phyloP scores from a whole-genome alignment of 2,329 filamentous ascomycete species.

The Epichloe coenophiala region DNA sequence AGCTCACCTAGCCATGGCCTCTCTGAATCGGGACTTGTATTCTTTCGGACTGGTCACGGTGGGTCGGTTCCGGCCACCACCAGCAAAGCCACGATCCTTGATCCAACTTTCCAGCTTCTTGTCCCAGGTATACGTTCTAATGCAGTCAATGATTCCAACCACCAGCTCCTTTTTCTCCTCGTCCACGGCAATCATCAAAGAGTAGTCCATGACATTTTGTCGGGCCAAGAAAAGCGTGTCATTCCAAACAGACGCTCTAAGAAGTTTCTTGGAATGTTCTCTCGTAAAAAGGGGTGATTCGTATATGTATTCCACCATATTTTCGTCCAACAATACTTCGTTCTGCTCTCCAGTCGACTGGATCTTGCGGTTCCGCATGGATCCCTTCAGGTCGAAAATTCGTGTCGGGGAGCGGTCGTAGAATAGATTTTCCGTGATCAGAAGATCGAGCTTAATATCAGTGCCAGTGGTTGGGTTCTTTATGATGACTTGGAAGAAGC shows the following conservation, averaged over 20 bases:
- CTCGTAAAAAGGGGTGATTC: slow-evolving; percentile 90
- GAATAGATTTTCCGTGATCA: slow-evolving; percentile 96
- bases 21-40: slow-evolving; percentile 89
- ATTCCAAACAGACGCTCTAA: slow-evolving; percentile 89
- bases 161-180: slow-evolving; percentile 81
- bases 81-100: slow-evolving; percentile 81
- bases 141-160: slow-evolving; percentile 96
- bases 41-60: slow-evolving; percentile 96
- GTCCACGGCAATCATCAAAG: slow-evolving; percentile 94
- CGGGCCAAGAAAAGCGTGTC: slow-evolving; percentile 89
- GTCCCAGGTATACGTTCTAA: slow-evolving; percentile 97
- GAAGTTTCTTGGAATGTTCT: slow-evolving; percentile 89
- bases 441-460: slow-evolving; percentile 86
- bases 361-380: slow-evolving; percentile 97
- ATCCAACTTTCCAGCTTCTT: slow-evolving; percentile 99
- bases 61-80: slow-evolving; percentile 65
- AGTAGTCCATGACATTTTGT: slow-evolving; percentile 99
- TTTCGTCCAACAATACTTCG: slow-evolving; percentile 92
- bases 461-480: slow-evolving; percentile 85
- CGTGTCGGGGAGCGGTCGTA: slow-evolving; percentile 85
- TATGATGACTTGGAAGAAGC: slow-evolving; percentile 94
- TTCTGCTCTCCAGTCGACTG: slow-evolving; percentile 91
- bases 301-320: slow-evolving; percentile 98
- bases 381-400: slow-evolving; percentile 92
- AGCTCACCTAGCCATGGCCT: slow-evolving; percentile 82